phyloP scores from a whole-genome alignment of 2,329 filamentous ascomycete species.

The Colletotrichum viniferum region DNA sequence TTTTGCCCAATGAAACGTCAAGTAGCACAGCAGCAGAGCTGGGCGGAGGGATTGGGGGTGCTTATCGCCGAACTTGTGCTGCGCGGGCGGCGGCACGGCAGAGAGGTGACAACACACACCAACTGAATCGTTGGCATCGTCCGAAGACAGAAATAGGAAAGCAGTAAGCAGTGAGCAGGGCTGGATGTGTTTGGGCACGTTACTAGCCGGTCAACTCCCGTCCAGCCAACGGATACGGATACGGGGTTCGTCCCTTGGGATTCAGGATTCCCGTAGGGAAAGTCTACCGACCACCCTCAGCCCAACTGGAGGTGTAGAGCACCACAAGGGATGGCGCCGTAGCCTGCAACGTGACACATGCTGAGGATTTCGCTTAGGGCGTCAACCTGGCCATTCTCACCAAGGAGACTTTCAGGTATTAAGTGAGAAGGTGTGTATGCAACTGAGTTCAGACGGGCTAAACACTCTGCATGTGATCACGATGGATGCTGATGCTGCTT shows the following conservation, averaged over 20 bases:
- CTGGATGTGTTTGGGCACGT: background rate
- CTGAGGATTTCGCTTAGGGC: background rate
- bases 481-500: background rate
- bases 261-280: background rate
- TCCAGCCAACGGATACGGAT: conserved; percentile 10
- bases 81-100: background rate
- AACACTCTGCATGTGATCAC: background rate
- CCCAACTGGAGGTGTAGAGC: background rate
- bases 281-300: background rate
- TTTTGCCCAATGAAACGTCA: background rate
- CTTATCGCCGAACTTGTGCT: background rate
- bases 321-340: background rate
- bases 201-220: background rate
- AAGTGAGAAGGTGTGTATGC: background rate
- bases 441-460: background rate
- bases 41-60: background rate
- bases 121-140: background rate
- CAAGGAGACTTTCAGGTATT: background rate
- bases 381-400: background rate
- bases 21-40: background rate
- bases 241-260: conserved; percentile 13
- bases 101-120: background rate
- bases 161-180: background rate
- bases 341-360: background rate
- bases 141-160: background rate